Evolutionary conservation across 2,329 filamentous ascomycete species (phyloP), one percentile per base, ranked within the genome.

Genomic region (Neoarthrinium moseri): DNA sequence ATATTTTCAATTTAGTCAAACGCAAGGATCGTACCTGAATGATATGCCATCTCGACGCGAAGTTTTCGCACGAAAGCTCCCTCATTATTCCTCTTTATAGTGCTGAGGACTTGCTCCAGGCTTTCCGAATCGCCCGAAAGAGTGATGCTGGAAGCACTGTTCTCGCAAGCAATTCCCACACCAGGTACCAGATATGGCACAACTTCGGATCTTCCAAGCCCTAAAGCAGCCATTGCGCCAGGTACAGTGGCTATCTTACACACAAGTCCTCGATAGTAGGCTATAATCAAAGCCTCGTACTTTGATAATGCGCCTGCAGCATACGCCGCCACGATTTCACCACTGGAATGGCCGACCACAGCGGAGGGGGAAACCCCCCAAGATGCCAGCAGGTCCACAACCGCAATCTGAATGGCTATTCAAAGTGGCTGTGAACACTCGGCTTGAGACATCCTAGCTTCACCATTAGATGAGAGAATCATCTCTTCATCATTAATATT

Each of bases 1-100:
- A n/a, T n/a, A n/a, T n/a, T n/a, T n/a, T n/a, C n/a, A n/a, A n/a
- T n/a, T n/a, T n/a, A n/a, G n/a, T n/a, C n/a, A n/a, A n/a, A n/a
- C n/a, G n/a, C n/a, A n/a, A n/a, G n/a, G n/a, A n/a, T n/a, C n/a
- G n/a, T n/a, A 48, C 57, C 56, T 4, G 71, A 73, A 55, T 73
- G 71, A 43, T 72, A 74, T 0, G 70, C 70, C 43, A 60, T 67
- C n/a, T 68, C 61, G 1, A 70, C 64, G 32, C 65, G 64, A 3
- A 73, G 51, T 6, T 56, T 36, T 2, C 64, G 57, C 2, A 62
- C 57, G 15, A 67, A 57, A 0, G 59, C 58, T 13, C 60, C 62
- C 0, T 65, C 62, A 5, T 55, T 46, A 1, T 47, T 53, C 7
- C 53, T 21, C 40, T 66, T 58, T 32, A 71, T 56, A 1, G 48